Evolutionary conservation across 169 alveolate genomes (phyloP).

Genomic region (Plasmodium gonderi): DNA sequence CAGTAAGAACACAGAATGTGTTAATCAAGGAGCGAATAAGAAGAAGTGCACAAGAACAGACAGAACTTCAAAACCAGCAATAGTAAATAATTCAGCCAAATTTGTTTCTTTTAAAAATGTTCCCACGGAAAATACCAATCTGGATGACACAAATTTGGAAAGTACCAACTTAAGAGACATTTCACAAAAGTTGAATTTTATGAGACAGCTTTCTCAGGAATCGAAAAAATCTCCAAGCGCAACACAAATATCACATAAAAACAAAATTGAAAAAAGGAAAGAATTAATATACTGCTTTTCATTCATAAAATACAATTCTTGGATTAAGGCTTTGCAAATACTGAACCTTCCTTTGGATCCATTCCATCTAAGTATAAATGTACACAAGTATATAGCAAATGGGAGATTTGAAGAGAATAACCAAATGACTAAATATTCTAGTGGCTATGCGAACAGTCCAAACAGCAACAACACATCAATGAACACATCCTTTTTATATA

Average conservation of each 20-base stretch:
- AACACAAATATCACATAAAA: neutral
- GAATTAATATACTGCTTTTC: conserved; percentile 59
- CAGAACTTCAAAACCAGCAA: neutral
- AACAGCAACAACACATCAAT: neutral
- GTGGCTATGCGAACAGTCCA: neutral
- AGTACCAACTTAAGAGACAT: neutral
- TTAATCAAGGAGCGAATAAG: neutral
- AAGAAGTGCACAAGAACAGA: neutral
- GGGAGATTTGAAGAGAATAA: neutral
- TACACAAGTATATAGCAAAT: conserved; percentile 15
- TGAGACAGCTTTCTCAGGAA: neutral
- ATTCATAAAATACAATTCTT: conserved; percentile 48
- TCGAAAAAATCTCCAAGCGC: neutral
- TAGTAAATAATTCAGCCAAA: neutral
- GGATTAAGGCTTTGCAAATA: conserved; percentile 62
- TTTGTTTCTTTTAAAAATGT: neutral
- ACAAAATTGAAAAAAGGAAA: conserved; percentile 5
- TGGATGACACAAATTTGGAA: too few relatives aligned
- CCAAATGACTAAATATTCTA: neutral
- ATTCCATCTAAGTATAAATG: conserved; percentile 58
- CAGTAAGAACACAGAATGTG: neutral
- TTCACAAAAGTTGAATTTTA: neutral
- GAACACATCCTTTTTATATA: conserved; percentile 27
- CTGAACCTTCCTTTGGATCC: conserved; percentile 48
- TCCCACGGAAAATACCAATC: too few relatives aligned